phyloP scores from a whole-genome alignment of 106 monocot species.

The Vanilla planifolia region DNA sequence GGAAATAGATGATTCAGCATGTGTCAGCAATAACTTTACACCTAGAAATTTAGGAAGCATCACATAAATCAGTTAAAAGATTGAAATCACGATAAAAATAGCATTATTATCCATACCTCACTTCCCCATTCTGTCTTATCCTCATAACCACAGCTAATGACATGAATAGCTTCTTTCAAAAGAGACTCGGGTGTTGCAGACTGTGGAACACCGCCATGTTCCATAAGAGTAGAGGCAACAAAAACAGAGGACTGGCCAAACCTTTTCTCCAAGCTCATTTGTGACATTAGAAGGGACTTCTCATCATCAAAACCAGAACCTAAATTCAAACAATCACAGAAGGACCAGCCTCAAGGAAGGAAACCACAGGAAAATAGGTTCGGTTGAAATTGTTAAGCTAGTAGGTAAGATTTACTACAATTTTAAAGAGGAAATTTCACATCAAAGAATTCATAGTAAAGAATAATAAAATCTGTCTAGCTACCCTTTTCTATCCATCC shows the following conservation, averaged over 20 bases:
- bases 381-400: no score
- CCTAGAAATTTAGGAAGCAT: no score
- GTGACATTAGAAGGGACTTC: constrained; percentile 28
- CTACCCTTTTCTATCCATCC: no score
- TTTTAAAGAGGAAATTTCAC: no score
- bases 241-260: constrained; percentile 29
- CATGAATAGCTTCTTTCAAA: constrained; percentile 39
- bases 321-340: neutral
- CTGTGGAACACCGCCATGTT: constrained; percentile 72
- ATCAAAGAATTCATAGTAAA: no score
- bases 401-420: no score
- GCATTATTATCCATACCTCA: constrained; percentile 40
- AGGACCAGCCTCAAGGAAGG: neutral
- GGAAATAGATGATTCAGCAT: no score
- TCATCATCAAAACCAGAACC: constrained; percentile 34
- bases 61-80: neutral
- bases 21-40: no score
- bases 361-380: no score
- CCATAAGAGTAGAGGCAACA: constrained; percentile 25
- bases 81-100: neutral
- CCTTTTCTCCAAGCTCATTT: constrained; percentile 33
- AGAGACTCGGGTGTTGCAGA: constrained; percentile 69
- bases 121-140: constrained; percentile 68
- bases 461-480: no score
- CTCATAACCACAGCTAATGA: constrained; percentile 40